Percentiles rank a stretch among this genome's conserved stretches.
Evolutionary conservation across 495 filamentous ascomycete genomes (phyloP).

Genomic region (Tetracladium setigerum): DNA sequence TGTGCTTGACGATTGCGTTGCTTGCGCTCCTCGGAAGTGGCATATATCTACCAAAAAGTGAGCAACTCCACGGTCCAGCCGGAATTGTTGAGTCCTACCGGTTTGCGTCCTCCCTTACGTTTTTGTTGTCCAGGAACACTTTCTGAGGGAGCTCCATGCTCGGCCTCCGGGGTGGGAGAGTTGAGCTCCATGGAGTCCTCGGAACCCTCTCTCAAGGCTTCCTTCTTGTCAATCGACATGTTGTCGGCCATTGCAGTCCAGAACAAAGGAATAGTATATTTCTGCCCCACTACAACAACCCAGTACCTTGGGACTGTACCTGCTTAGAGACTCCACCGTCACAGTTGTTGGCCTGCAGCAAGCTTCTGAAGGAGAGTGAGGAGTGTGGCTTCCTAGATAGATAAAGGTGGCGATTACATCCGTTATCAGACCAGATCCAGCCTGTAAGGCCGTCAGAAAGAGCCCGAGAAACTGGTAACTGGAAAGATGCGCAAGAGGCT

Average conservation of each 20-base stretch:
- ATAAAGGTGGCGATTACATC: conserved; percentile 14
- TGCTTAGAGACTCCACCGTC: conserved; percentile 3
- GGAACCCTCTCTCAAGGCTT: conserved; percentile 37
- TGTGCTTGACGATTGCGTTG: conserved; percentile 96
- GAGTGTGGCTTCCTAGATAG: conserved; percentile 8
- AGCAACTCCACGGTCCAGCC: conserved; percentile 17
- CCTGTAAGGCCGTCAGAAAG: conserved; percentile 5
- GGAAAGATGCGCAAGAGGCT: conserved; percentile 10
- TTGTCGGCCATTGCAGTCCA: conserved; percentile 20
- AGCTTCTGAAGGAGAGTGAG: conserved; percentile 3
- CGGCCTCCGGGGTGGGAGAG: conserved; percentile 43
- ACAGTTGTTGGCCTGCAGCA: not conserved
- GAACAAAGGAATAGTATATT: conserved; percentile 4
- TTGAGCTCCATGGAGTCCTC: conserved; percentile 42
- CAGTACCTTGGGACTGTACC: no score
- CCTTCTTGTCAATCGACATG: conserved; percentile 54
- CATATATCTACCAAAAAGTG: conserved; percentile 66
- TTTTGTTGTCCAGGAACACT: conserved; percentile 47
- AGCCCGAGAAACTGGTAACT: conserved; percentile 9
- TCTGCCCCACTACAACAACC: conserved; percentile 14
- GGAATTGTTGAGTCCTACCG: conserved; percentile 56
- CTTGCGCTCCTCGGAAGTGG: conserved; percentile 96
- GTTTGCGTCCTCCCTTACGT: conserved; percentile 94
- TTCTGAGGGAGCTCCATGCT: conserved; percentile 25
- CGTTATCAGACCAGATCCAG: conserved; percentile 12